These are phyloP conservation scores for Shiraia sp. DNA, from an alignment of 2,329 filamentous ascomycete genomes.

Conservation along the genomic window DNA sequence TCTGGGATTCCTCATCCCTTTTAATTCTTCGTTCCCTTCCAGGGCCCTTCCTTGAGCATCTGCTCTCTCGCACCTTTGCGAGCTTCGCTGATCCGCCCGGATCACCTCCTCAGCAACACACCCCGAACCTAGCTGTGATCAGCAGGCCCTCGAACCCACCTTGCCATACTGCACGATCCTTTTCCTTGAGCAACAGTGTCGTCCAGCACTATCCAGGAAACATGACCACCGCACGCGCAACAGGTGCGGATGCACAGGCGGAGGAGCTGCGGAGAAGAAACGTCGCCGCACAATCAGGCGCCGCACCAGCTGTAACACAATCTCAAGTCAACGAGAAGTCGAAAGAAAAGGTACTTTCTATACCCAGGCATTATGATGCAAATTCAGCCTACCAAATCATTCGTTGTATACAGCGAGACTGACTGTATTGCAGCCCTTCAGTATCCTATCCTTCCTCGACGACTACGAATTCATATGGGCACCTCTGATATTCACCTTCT, in stretches of 20 bases:
- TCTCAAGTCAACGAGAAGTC: slow-evolving; percentile 49
- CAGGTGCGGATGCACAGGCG: slow-evolving; percentile 47
- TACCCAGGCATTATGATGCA: too few species aligned
- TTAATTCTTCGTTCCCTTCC: slow-evolving; percentile 9
- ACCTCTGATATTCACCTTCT: slow-evolving; percentile 64
- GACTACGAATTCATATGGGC: slow-evolving; percentile 65
- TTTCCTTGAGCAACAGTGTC: background rate
- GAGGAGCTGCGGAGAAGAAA: slow-evolving; percentile 53
- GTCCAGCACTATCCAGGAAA: slow-evolving; percentile 4
- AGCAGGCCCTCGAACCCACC: slow-evolving; percentile 8
- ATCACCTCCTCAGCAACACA: background rate
- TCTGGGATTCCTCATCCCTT: slow-evolving; percentile 15
- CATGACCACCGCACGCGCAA: slow-evolving; percentile 41
- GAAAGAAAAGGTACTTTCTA: slow-evolving; percentile 55
- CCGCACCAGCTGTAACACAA: slow-evolving; percentile 33
- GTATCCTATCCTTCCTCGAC: slow-evolving; percentile 65
- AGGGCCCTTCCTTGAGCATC: slow-evolving; percentile 3
- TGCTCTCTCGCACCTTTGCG: background rate
- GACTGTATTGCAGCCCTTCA: slow-evolving; percentile 48
- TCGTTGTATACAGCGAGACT: too few species aligned
- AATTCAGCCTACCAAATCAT: too few species aligned
- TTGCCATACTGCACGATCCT: slow-evolving; percentile 5
- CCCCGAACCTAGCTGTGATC: slow-evolving; percentile 10
- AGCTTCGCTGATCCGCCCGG: background rate
- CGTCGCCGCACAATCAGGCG: slow-evolving; percentile 35